Evolutionary conservation across 192 early-diverging fungal species (phyloP).

Genomic region (Coemansia nantahalensis): DNA sequence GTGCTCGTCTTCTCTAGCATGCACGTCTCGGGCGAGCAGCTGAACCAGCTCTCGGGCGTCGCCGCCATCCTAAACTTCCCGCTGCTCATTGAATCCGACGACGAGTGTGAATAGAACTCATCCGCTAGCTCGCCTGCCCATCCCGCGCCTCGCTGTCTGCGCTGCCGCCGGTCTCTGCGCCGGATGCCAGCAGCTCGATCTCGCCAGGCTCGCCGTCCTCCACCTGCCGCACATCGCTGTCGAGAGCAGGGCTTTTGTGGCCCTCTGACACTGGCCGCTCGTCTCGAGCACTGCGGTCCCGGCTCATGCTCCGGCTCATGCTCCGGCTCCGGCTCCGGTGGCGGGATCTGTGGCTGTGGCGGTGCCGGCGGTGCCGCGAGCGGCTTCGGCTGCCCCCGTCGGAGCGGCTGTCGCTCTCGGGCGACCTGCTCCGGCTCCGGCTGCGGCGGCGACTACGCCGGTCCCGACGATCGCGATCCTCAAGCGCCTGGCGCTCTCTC

Average conservation of each 20-base stretch:
- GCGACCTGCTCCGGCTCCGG: background rate
- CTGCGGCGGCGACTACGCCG: background rate
- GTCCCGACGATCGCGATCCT: constrained; percentile 3
- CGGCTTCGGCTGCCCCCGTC: background rate
- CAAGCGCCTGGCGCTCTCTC: constrained; percentile 7
- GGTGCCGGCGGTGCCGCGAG: background rate
- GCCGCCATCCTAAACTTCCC: constrained; percentile 93
- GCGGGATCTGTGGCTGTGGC: constrained; percentile 1
- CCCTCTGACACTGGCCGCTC: constrained; percentile 2
- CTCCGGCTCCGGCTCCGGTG: constrained; percentile 3
- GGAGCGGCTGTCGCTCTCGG: background rate
- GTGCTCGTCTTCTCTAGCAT: constrained; percentile 89
- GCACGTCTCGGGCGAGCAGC: constrained; percentile 95
- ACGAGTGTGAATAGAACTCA: too few relatives aligned
- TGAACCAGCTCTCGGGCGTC: constrained; percentile 91
- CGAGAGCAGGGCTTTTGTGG: constrained; percentile 1
- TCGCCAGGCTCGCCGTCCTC: constrained; percentile 51
- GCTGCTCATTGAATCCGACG: constrained; percentile 78
- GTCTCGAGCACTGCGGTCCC: too few relatives aligned
- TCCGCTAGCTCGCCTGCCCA: too few relatives aligned
- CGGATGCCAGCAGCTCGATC: too few relatives aligned
- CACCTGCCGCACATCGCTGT: constrained; percentile 11
- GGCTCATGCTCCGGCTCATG: constrained; percentile 3
- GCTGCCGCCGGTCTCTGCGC: too few relatives aligned
- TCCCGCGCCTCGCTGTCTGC: too few relatives aligned